Evolutionary conservation across 768 basidiomycete species (phyloP), one percentile per base, ranked within the genome.

Genomic region (Antrodiella citrinella): DNA sequence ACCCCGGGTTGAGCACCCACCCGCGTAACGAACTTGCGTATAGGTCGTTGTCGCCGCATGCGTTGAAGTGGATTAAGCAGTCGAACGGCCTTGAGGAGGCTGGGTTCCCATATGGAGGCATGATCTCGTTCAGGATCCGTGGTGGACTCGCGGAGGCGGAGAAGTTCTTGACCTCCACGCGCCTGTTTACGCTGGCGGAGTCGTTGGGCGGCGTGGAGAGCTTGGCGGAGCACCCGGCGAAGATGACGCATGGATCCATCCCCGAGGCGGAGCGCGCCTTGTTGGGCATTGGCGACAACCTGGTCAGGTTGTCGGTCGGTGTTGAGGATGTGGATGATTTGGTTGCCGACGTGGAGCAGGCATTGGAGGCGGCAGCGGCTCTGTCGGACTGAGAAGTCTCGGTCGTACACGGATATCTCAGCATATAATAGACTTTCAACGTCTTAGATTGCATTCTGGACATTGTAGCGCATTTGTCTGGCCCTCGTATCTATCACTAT

Each of bases 121-220:
- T 97, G 84, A 76, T 98, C 47, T 81, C 84, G 3, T 84, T 86
- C 68, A 68, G 80, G 1, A 75, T 86, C 45, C 65, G 69, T 38
- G 70, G 75, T n/a, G 75, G 80, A 1, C 63, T 68, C 23, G 60
- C 52, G 43, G 73, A 77, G 54, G 84, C 88, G 2, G 76, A 84
- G 46, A 69, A 59, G 52, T 93, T 96, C 70, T 63, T 94, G 50
- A 78, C 77, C 0, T 64, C 76, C 0, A 73, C 81, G 3, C 65
- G 77, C 22, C 62, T 94, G 26, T 92, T 93, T 60, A 75, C 82
- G 21, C 72, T 97, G 11, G 94, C 93, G 0, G 93, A 94, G 75
- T 83, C 80, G 21, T 68, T 97, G 3, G 95, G 95, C 1, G 95
- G 93, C 0, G 90, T 96, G 4, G 95, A 98, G 75, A 86, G 82